Base-by-base conservation (phyloP, 2,329 filamentous ascomycete genomes). In the Blastomyces silverae region DNA sequence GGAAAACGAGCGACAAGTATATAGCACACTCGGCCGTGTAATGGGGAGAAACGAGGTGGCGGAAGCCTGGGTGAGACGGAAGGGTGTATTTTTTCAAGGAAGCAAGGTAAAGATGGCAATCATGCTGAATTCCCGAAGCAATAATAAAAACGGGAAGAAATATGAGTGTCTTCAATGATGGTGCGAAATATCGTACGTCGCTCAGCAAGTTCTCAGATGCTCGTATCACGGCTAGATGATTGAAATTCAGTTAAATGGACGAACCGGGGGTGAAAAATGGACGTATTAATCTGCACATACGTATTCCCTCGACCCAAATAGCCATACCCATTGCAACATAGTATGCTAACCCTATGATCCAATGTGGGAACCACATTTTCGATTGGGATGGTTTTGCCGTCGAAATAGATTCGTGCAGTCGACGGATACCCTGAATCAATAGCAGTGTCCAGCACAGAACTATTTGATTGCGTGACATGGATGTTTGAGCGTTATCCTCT, bases 1-100 rank as follows among this genome's bases (percentile, higher is more conserved):
- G 75, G 57, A 94, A 77, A 2, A 91, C 84, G 68, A 99, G 78
- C n/a, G 88, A 84, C 25, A 92, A 73, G 74, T 99, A 97, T 65
- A 97, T 85, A 52, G 89, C 74, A 73, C 90, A 92, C 78, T 97
- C 94, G 72, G 89, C 91, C 3, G 89, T 89, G 76, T 97, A 99
- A 77, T 99, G 94, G 22, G 94, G 92, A 70, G 90, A 95, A 50
- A 97, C 78, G 28, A 95, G 76, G 65, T 82, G 80, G 56, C 81
- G 80, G 76, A 97, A 99, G 65, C 89, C 78, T 2, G 88, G 87
- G 66, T 89, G 83, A 2, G 83, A 79, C 0, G 93, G 93, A 31
- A 97, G 81, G 13, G 89, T 89, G 77, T 99, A 97, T 73, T 92
- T 93, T 73, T 86, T 85, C 66, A 94, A 78, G 50, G 84, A 83